Conservation (phyloP, 345 rosid species). For the Durio zibethinus region DNA sequence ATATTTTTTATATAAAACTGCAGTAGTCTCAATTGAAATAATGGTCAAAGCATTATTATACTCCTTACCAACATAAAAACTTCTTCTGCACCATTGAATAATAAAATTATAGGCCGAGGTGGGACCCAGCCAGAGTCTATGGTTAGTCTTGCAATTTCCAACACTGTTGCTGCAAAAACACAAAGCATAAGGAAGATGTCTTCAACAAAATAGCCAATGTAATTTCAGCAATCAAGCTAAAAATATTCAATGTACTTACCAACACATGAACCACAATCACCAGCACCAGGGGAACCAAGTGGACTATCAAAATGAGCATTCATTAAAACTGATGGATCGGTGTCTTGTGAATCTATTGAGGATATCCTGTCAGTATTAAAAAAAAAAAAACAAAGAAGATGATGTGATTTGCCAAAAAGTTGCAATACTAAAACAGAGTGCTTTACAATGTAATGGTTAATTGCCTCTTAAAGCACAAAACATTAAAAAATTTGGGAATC, state of each 20-base stretch:
- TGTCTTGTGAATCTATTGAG: constrained; percentile 54
- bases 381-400: constrained; percentile 18
- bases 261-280: constrained; percentile 95
- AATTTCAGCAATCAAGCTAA: constrained; percentile 7
- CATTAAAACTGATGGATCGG: constrained; percentile 72
- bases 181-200: constrained; percentile 16
- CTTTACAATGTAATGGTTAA: neutral
- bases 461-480: neutral
- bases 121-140: constrained; percentile 87
- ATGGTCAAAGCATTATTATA: neutral
- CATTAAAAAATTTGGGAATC: neutral
- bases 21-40: neutral
- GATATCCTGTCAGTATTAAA: constrained; percentile 60
- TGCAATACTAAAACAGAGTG: neutral
- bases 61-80: constrained; percentile 76
- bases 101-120: constrained; percentile 79
- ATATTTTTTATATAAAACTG: neutral
- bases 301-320: constrained; percentile 97
- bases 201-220: neutral
- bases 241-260: constrained; percentile 45
- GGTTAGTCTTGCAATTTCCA: constrained; percentile 80
- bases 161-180: constrained; percentile 68
- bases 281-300: constrained; percentile 94
- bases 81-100: constrained; percentile 96
- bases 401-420: neutral